Evolutionary conservation across 805 yeast species (phyloP).

Genomic region (Cyberlindnera subsufficiens): DNA sequence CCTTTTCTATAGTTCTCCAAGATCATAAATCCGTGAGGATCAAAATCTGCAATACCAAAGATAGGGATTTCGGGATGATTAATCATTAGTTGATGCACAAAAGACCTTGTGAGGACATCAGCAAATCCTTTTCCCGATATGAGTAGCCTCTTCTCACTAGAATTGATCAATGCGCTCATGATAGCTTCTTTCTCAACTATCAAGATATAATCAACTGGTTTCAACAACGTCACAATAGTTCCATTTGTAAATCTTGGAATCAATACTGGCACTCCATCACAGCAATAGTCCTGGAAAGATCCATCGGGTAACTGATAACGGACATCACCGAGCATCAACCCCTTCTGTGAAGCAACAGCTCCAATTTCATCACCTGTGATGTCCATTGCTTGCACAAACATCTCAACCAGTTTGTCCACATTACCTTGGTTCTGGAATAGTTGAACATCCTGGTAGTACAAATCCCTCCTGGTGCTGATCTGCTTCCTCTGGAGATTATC

Average conservation of each 20-base stretch:
- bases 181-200: slow-evolving; percentile 53
- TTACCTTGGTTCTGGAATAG: slow-evolving; percentile 40
- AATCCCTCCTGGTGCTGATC: slow-evolving; percentile 42
- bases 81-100: slow-evolving; percentile 28
- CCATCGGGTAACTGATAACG: slow-evolving; percentile 1
- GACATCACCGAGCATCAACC: slow-evolving; percentile 41
- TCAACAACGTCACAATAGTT: slow-evolving; percentile 5
- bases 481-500: slow-evolving; percentile 11
- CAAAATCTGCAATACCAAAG: slow-evolving; percentile 53
- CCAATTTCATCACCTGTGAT: slow-evolving; percentile 35
- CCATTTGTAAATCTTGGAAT: slow-evolving; percentile 34
- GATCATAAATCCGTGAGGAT: slow-evolving; percentile 62
- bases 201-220: slow-evolving; percentile 25
- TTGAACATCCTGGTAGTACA: slow-evolving; percentile 57
- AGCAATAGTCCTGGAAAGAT: slow-evolving; percentile 2
- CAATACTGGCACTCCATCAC: slow-evolving; percentile 21
- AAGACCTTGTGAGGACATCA: slow-evolving; percentile 46
- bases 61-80: slow-evolving; percentile 27
- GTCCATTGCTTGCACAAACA: slow-evolving; percentile 33
- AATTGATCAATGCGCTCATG: slow-evolving; percentile 27
- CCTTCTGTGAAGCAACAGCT: slow-evolving; percentile 57
- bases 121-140: slow-evolving; percentile 73
- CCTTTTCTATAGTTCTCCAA: slow-evolving; percentile 36
- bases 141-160: slow-evolving; percentile 25
- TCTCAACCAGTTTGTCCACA: slow-evolving; percentile 36